Evolutionary conservation across 495 filamentous ascomycete genomes (phyloP), one percentile per base, ranked within the genome.

Genomic region (Aspergillus cavernicola): DNA sequence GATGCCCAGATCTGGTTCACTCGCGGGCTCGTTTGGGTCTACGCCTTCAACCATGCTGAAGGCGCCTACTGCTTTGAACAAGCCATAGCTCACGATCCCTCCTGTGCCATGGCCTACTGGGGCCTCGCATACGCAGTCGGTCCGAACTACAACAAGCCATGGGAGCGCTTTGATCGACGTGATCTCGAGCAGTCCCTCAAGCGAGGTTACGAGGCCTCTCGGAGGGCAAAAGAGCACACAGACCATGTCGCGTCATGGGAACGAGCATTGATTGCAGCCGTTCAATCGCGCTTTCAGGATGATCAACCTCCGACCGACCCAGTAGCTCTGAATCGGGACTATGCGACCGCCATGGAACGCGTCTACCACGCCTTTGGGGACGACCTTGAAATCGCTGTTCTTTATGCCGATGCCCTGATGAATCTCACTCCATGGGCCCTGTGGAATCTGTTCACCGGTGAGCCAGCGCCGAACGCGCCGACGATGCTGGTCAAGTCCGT

Each of bases 111-210:
- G 66, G 84, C 81, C n/a, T 79, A 85, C 48, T 89, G 85, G 85
- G 85, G 85, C 0, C 63, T 85, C 3, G 83, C 86, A 0, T 87
- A 80, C 57, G 61, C 80, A 2, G 59, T 85, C 1, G 86, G 86
- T 0, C 84, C 86, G 1, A 87, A 89, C 53, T 89, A 88, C 66
- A 88, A 89, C 58, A 88, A 88, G 61, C 82, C 85, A 0, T 89
- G 85, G 86, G 69, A 80, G 3, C 63, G 77, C 18, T 88, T 87
- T 52, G 86, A 87, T 49, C 66, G 69, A 5, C 19, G 19, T 11
- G 85, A 89, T 36, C 64, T 82, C 4, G 60, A 69, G 9, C 41
- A 36, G 0, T 79, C 67, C 2, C 66, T 82, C 22, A 63, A 60
- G 1, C 62, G 70, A 26, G 76, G 80, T 1, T 67, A 76, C 46